A percentile compares a stretch with the other conserved stretches of the same genome.
These are phyloP conservation scores for Verticillium isaacii DNA, from an alignment of 2,329 filamentous ascomycete genomes.

Conservation along the genomic window DNA sequence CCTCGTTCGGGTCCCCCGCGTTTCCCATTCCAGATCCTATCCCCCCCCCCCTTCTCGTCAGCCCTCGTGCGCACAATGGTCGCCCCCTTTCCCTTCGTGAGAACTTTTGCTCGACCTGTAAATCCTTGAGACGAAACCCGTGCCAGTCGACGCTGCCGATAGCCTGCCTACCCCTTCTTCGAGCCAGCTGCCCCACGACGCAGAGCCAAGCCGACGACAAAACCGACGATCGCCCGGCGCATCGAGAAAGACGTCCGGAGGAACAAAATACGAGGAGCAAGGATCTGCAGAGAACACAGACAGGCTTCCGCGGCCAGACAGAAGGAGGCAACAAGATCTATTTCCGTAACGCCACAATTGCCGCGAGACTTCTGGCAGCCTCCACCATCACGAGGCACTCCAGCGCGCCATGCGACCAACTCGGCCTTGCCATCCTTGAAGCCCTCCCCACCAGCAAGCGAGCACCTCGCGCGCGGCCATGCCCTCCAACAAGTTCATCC, in stretches of 20 bases:
- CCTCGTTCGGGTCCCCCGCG: background rate
- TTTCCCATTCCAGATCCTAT: background rate
- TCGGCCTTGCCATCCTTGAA: background rate
- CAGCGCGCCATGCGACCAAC: background rate
- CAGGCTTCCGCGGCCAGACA: background rate
- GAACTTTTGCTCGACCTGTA: constrained; percentile 11
- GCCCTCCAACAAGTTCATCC: constrained; percentile 24
- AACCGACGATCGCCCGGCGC: background rate
- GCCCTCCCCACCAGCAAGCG: background rate
- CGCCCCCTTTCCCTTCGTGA: constrained; percentile 9
- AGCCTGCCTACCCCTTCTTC: background rate
- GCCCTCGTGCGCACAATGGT: constrained; percentile 11
- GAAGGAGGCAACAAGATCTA: background rate
- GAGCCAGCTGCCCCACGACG: background rate
- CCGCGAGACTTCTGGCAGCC: background rate
- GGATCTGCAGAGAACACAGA: background rate
- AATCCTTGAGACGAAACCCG: constrained; percentile 8
- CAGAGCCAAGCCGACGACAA: background rate
- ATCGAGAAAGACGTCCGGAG: background rate
- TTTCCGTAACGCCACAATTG: background rate
- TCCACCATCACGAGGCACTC: background rate
- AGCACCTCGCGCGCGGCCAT: background rate
- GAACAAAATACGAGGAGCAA: background rate
- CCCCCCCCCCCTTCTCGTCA: constrained; percentile 7
- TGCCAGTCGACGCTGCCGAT: background rate